These are phyloP conservation scores for Zoysia japonica DNA, from an alignment of 176 grass and related monocot genomes.

Conservation along the genomic window DNA sequence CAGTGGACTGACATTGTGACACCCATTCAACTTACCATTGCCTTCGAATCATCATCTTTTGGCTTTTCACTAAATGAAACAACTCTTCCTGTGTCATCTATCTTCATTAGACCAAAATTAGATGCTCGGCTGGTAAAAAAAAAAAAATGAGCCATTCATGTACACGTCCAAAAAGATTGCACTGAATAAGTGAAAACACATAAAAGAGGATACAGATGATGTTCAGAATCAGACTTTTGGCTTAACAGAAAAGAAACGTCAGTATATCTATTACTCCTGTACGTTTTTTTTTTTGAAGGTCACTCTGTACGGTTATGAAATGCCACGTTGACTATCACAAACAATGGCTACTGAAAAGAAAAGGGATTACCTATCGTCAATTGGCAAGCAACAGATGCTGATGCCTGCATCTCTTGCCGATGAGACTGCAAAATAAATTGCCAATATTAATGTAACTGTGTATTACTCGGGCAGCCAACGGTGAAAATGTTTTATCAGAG, in stretches of 20 bases:
- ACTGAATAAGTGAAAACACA: not conserved
- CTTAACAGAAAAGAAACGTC: too few relatives aligned
- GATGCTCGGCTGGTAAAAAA: constrained; percentile 70
- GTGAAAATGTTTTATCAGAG: constrained; percentile 1
- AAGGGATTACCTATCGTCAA: constrained; percentile 62
- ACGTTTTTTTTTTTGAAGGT: too few relatives aligned
- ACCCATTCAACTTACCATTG: constrained; percentile 59
- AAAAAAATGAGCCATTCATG: constrained; percentile 36
- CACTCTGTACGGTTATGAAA: not conserved
- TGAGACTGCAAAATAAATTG: constrained; percentile 61
- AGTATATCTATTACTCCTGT: too few relatives aligned
- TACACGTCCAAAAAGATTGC: not conserved
- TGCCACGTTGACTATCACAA: not conserved
- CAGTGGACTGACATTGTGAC: not conserved
- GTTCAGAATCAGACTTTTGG: too few relatives aligned
- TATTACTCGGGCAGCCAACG: constrained; percentile 16
- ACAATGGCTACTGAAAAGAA: constrained; percentile 6
- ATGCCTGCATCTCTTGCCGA: constrained; percentile 73
- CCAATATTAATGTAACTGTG: not conserved
- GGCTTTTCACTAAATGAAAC: constrained; percentile 92
- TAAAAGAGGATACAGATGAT: not conserved
- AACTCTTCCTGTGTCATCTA: constrained; percentile 68
- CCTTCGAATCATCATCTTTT: constrained; percentile 76
- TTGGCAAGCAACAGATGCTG: constrained; percentile 83
- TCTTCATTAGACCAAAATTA: constrained; percentile 94